Evolutionary conservation across 208 protist genomes (phyloP), one percentile per base, ranked within the genome.

Genomic region (Naegleria gruberi): DNA sequence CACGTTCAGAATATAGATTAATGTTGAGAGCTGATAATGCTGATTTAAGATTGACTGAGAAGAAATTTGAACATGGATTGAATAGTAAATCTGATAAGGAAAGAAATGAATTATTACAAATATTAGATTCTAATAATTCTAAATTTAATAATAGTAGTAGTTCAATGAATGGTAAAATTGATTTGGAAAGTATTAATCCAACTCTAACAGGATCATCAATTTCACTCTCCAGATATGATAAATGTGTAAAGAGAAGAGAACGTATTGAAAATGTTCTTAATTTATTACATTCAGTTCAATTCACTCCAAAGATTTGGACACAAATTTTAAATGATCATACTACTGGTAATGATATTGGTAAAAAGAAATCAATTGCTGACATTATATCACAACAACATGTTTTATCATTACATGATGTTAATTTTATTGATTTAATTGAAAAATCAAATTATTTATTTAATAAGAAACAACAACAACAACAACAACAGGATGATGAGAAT

Each of bases 1-100:
- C 87, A 26, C 89, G 94, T 19, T 88, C 94, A 40, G 93, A 95
- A 83, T 95, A 94, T 90, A 89, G 95, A 87, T 82, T 97, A n/a
- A 87, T 82, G 30, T 88, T 97, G 5, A 92, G 95, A 30, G 87
- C 94, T 5, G 94, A 96, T 90, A 97, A 96, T 89, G 94, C 95
- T 2, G 95, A 97, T 88, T 34, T 89, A 40, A 87, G 95, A 15
- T 86, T 96, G 19, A 95, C 94, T 37, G 91, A 83, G 10, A 90
- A 85, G 73, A 45, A 41, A 23, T 40, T 83, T 45, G 42, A n/a
- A 87, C 19, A 41, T 87, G 82, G 82, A 55, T 51, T 23, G 8
- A 26, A 45, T 23, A 41, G 23, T 57, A 7, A 55, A 55, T 23
- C 2, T 4, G 12, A 30, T 4, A 65, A 65, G 51, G 51, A 65